Conservation (phyloP, 1,284 basidiomycete species). For the Neolentinus lepideus region DNA sequence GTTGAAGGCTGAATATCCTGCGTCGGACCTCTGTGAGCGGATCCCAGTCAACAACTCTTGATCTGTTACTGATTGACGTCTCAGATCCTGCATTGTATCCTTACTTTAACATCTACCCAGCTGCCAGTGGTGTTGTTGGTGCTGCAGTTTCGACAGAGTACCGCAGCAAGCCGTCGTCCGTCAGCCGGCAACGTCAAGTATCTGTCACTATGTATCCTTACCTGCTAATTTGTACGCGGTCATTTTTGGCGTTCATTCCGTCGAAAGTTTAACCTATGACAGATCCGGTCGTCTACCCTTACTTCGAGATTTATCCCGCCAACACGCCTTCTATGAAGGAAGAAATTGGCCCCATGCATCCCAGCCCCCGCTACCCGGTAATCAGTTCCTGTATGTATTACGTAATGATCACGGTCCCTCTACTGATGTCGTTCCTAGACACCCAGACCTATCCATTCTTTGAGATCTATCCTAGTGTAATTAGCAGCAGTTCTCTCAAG, state of each 20-base stretch:
- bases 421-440: not conserved
- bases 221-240: constrained; percentile 9
- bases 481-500: not conserved
- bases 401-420: not conserved
- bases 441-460: not conserved
- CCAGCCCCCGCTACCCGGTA: not conserved
- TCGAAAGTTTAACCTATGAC: not conserved
- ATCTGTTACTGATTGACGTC: not conserved
- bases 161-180: too few species aligned
- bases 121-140: not conserved
- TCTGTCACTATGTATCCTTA: constrained; percentile 7
- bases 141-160: not conserved
- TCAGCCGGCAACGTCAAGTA: not conserved
- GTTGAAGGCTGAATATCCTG: constrained; percentile 14
- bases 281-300: constrained; percentile 29
- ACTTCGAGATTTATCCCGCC: constrained; percentile 34
- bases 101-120: constrained; percentile 18
- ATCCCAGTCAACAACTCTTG: not conserved
- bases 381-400: not conserved
- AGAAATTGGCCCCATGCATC: not conserved
- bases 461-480: constrained; percentile 6
- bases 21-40: constrained; percentile 17
- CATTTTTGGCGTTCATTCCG: not conserved
- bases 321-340: not conserved
- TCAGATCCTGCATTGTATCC: constrained; percentile 23